phyloP scores from a whole-genome alignment of 2,329 filamentous ascomycete genomes.

The Endocalyx cinctus region DNA sequence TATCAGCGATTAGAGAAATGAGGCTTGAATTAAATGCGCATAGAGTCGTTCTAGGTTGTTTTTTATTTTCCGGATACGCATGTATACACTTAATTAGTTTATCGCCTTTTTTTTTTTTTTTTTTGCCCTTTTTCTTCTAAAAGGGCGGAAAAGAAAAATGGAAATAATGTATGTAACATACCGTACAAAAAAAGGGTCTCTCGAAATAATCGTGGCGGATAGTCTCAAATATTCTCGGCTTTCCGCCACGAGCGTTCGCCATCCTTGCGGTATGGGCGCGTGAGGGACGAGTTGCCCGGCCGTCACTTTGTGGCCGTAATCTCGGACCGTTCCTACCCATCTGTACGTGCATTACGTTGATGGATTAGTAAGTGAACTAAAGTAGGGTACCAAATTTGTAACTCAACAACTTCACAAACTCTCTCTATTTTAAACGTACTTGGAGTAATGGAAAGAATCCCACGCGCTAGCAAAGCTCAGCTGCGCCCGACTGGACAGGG shows the following conservation, averaged over 20 bases:
- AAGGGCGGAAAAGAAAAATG: background rate
- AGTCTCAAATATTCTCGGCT: conserved; percentile 31
- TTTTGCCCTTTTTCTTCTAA: background rate
- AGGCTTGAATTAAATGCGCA: conserved; percentile 12
- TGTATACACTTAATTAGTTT: too few relatives aligned
- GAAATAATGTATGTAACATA: background rate
- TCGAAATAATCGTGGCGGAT: conserved; percentile 16
- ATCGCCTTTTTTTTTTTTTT: too few relatives aligned
- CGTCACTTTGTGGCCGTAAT: conserved; percentile 19
- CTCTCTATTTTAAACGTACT: too few relatives aligned
- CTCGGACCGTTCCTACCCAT: conserved; percentile 10
- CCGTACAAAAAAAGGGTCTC: conserved; percentile 10
- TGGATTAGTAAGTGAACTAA: too few relatives aligned
- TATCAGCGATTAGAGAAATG: conserved; percentile 10
- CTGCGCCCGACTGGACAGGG: conserved; percentile 9
- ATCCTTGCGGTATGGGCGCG: conserved; percentile 20
- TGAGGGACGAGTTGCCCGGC: conserved; percentile 5
- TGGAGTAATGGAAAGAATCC: conserved; percentile 13
- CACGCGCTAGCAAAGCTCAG: conserved; percentile 9
- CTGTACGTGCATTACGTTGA: too few relatives aligned
- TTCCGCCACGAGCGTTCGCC: conserved; percentile 28
- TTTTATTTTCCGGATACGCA: too few relatives aligned
- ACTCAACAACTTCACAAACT: too few relatives aligned
- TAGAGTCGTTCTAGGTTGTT: conserved; percentile 11
- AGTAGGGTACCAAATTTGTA: too few relatives aligned